Conservation (phyloP, 805 yeast genomes). For the Ogataea haglerorum region DNA sequence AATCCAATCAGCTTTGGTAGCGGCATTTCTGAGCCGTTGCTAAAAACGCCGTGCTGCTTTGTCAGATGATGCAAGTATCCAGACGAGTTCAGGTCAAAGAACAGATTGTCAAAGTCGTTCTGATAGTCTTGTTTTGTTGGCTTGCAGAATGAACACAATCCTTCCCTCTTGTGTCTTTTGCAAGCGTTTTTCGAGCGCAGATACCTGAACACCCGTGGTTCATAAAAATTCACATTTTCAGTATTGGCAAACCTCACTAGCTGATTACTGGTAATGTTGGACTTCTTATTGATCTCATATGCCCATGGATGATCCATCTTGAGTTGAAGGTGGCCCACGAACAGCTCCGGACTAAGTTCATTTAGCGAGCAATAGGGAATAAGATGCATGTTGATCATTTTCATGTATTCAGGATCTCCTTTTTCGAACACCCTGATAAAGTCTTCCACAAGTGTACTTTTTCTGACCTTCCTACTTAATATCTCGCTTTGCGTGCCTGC, state of each 20-base stretch:
- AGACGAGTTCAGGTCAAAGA: constrained; percentile 24
- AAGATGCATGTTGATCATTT: constrained; percentile 13
- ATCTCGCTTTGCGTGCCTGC: not conserved
- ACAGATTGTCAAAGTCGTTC: constrained; percentile 12
- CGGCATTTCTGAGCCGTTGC: constrained; percentile 24
- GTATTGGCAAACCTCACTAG: constrained; percentile 6
- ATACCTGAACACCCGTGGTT: constrained; percentile 17
- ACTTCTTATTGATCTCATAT: constrained; percentile 11
- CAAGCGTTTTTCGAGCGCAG: constrained; percentile 7
- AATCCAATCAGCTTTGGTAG: constrained; percentile 17
- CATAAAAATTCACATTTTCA: constrained; percentile 14
- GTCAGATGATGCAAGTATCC: constrained; percentile 27
- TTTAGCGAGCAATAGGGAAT: constrained; percentile 17
- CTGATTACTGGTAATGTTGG: constrained; percentile 2
- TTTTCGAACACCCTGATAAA: constrained; percentile 6
- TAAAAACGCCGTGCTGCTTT: constrained; percentile 26
- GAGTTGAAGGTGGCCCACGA: constrained; percentile 5
- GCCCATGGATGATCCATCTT: constrained; percentile 6
- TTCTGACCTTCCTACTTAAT: constrained; percentile 2
- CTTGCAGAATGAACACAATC: constrained; percentile 24
- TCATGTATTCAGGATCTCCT: constrained; percentile 12
- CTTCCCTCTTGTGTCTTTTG: constrained; percentile 19
- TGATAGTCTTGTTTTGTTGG: constrained; percentile 10
- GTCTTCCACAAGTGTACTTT: constrained; percentile 12
- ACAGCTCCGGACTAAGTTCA: constrained; percentile 9